A percentile compares a stretch with the other conserved stretches of the same genome.
These are phyloP conservation scores for Nicotiana attenuata DNA, from an alignment of 257 asterid species.

Conservation along the genomic window DNA sequence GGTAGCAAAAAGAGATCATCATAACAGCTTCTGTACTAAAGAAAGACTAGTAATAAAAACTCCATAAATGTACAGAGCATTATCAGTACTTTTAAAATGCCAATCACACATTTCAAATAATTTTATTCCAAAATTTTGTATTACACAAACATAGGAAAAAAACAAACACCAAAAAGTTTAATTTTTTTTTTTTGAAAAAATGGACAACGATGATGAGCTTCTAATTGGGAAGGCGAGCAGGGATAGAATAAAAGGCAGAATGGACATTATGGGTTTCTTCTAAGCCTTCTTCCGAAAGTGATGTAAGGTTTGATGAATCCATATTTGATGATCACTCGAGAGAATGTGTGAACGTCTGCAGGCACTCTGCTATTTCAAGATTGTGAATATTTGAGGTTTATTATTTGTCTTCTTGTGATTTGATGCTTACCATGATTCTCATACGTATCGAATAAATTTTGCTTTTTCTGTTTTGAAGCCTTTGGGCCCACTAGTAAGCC, in stretches of 20 bases:
- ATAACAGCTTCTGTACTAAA: not conserved
- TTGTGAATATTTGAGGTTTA: not conserved
- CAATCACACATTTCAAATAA: not conserved
- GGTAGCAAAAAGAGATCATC: not conserved
- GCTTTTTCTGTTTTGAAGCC: not conserved
- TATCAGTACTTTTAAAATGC: not conserved
- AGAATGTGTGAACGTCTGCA: not conserved
- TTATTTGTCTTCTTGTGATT: not conserved
- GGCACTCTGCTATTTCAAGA: not conserved
- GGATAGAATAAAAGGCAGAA: constrained; percentile 61
- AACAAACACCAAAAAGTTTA: not conserved
- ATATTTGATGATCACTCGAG: not conserved
- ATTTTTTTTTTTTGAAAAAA: not conserved
- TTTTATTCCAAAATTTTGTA: not conserved
- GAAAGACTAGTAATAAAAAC: not conserved
- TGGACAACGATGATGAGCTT: constrained; percentile 18
- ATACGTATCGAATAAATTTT: not conserved
- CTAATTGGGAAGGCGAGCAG: constrained; percentile 70
- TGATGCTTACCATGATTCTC: not conserved
- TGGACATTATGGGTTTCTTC: constrained; percentile 41
- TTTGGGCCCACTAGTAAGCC: not conserved
- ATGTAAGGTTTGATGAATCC: constrained; percentile 47
- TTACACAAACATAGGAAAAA: not conserved
- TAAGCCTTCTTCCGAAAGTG: constrained; percentile 55
- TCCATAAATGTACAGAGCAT: not conserved